Evolutionary conservation across 225 moss, liverwort and hornwort species (phyloP), one percentile per base, ranked within the genome.

Genomic region (Asterella californica): DNA sequence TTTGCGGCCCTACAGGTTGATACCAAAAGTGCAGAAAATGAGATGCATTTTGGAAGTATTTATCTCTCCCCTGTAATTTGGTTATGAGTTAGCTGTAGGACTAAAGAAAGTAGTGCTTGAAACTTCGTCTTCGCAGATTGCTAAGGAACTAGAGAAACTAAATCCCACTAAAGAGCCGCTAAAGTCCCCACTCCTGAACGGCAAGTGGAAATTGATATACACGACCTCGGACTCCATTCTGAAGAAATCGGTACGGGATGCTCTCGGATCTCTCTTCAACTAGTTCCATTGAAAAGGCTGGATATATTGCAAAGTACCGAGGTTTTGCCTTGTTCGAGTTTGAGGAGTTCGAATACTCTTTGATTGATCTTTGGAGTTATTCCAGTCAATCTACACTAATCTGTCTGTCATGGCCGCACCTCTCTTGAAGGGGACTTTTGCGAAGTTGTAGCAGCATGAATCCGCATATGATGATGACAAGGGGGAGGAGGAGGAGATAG

Each of bases 201-300:
- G 96, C 70, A 96, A 92, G 77, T 96, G 96, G 96, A 89, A 91
- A 70, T 90, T 96, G 59, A 83, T 96, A 57, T 96, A 94, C 84
- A 96, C 96, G 38, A 96, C 96, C 25, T 94, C 96, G 24, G 86
- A 91, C 5, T 70, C 82, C 25, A 81, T 91, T 32, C 54, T 96
- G 30, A 91, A 91, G 80, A 92, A 88, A 69, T 79, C 90, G 87
- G 94, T 94, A 80, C 30, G 79, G 34, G 24, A 65, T 52, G 33
- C 33, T 74, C 17, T 32, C 67, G 67, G 30, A 15, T 36, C 36
- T 67, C 12, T 67, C 21, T 19, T 61, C 22, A 61, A 9, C 60
- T 19, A 19, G 60, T 67, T 27, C 65, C 14, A 2, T 66, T 27
- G 29, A 14, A 33, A 66, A 66, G 65, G 9, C 7, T 65, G 24